These are phyloP conservation scores for Tylopilus cervinicoccineus DNA, from an alignment of 768 basidiomycete genomes.

Conservation along the genomic window DNA sequence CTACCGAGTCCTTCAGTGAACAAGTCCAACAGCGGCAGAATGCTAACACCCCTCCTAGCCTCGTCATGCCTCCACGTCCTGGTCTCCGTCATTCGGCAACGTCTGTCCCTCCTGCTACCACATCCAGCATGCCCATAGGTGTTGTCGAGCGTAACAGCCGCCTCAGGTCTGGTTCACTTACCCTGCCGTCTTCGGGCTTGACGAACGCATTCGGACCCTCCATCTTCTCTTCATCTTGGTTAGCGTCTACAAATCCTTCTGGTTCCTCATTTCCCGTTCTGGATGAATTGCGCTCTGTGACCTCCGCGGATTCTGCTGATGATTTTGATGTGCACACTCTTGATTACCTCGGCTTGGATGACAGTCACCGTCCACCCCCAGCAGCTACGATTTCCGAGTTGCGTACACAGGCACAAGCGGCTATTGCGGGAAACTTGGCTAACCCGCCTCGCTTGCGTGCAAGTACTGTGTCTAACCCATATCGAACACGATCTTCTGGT, in stretches of 20 bases:
- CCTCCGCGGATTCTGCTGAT: conserved; percentile 76
- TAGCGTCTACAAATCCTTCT: conserved; percentile 56
- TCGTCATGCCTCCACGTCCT: conserved; percentile 53
- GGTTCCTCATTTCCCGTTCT: conserved; percentile 59
- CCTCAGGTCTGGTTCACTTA: conserved; percentile 89
- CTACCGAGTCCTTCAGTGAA: conserved; percentile 47
- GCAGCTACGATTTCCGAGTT: conserved; percentile 88
- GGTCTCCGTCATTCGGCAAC: conserved; percentile 72
- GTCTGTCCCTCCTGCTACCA: conserved; percentile 53
- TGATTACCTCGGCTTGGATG: conserved; percentile 95
- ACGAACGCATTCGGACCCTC: conserved; percentile 84
- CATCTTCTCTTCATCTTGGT: conserved; percentile 89
- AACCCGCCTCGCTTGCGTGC: conserved; percentile 81
- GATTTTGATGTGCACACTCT: conserved; percentile 92
- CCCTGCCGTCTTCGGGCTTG: conserved; percentile 71
- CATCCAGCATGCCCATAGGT: conserved; percentile 33
- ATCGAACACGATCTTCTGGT: conserved; percentile 61
- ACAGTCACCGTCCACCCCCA: conserved; percentile 63
- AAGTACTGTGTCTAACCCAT: conserved; percentile 92
- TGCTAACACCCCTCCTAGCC: conserved; percentile 36
- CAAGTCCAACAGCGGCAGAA: conserved; percentile 38
- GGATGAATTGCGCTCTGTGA: conserved; percentile 79
- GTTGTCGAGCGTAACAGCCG: conserved; percentile 70
- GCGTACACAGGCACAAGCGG: conserved; percentile 85
- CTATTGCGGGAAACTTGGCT: conserved; percentile 78